Evolutionary conservation across 2,329 filamentous ascomycete species (phyloP), one percentile per base, ranked within the genome.

Genomic region (Diaporthe citri): DNA sequence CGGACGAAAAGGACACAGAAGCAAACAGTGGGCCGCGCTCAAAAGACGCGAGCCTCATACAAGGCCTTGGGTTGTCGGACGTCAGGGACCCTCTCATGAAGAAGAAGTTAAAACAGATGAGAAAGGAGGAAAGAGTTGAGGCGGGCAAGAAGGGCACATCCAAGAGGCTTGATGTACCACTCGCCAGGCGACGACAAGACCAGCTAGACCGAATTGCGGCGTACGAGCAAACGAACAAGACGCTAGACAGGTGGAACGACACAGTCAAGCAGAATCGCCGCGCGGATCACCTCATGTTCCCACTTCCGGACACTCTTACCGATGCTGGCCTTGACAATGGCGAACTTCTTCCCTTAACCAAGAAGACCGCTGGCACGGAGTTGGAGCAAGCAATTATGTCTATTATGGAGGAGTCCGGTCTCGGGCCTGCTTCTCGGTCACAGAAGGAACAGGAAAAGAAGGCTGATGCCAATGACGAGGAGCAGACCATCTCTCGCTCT

Each of bases 191-290:
- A 76, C 94, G 97, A 79, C 96, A 98, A 83, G 95, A 96, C 81
- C 92, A 92, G 67, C 85, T 98, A 22, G 93, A 97, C 80, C 94
- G 97, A 70, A 87, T 88, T 71, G 95, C 92, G 34, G 97, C 97
- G 3, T 97, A 96, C 79, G 92, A 95, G 48, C 96, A 98, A 87
- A 96, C 95, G 69, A 98, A 97, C 80, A 93, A 98, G 83, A 96
- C 95, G 0, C 87, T 99, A 36, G 92, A 94, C 77, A 92, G 95
- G 79, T 99, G 97, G 97, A 93, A 93, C 43, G 96, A 98, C 76
- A 98, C 97, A 0, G 95, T 99, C 80, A 97, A 98, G 85, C 92
- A 95, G 43, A 98, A 98, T 83, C 93, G 97, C 75, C 90, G 95
- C 79, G 96, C 96, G 1, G 97, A 98, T 77, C 95, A 98, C 82